Evolutionary conservation across 2,329 filamentous ascomycete species (phyloP).

Genomic region (Neonectria coccinea): DNA sequence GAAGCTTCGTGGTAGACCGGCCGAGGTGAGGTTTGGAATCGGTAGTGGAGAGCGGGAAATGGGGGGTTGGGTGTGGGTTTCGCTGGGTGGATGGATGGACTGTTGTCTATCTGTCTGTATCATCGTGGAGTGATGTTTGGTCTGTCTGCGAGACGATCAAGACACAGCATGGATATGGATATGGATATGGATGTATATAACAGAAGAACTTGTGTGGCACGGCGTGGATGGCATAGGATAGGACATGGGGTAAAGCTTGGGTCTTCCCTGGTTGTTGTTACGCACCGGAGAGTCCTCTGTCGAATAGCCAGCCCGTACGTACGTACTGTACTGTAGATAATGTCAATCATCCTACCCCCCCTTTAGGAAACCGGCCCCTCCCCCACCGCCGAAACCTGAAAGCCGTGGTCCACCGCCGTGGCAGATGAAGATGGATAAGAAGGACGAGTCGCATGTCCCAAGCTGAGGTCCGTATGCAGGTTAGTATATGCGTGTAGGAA

Average conservation of each 20-base stretch:
- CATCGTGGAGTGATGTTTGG: not conserved
- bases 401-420: not conserved
- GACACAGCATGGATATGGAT: no score
- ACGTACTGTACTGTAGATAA: no score
- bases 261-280: not conserved
- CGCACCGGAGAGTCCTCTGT: not conserved
- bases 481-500: no score
- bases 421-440: not conserved
- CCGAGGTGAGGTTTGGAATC: not conserved
- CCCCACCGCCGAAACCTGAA: not conserved
- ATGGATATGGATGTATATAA: no score
- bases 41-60: not conserved
- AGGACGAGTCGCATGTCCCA: not conserved
- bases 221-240: no score
- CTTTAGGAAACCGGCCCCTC: not conserved
- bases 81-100: no score
- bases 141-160: not conserved
- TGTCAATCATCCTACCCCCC: not conserved
- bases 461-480: not conserved
- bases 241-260: no score
- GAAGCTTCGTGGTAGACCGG: not conserved
- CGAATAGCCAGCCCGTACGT: not conserved
- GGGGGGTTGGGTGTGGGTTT: slow-evolving; percentile 9
- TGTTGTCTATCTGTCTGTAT: not conserved
- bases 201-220: no score